phyloP scores from a whole-genome alignment of 2,329 filamentous ascomycete species.

The Westerdykella sp. region DNA sequence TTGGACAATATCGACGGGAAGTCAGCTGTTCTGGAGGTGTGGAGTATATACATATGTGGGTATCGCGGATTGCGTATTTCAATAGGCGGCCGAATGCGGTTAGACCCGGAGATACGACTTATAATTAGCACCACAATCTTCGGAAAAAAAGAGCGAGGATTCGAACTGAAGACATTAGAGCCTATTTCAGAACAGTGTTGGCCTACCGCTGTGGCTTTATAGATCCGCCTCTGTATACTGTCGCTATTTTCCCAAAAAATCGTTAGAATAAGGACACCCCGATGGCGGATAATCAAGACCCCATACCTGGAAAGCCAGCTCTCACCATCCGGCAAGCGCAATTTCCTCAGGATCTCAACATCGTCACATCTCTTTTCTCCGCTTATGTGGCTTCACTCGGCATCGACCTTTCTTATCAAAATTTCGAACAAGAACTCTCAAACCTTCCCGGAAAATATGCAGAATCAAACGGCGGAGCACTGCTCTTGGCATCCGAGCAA shows the following conservation, averaged over 20 bases:
- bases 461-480: slow-evolving; percentile 39
- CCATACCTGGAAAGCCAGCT: not conserved
- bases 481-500: slow-evolving; percentile 42
- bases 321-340: slow-evolving; percentile 24
- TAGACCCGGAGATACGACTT: too few relatives aligned
- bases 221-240: not conserved
- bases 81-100: too few relatives aligned
- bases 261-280: not conserved
- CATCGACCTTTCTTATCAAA: slow-evolving; percentile 53
- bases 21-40: too few relatives aligned
- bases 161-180: too few relatives aligned
- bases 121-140: too few relatives aligned
- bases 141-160: too few relatives aligned
- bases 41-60: too few relatives aligned
- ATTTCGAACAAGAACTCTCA: slow-evolving; percentile 49
- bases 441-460: slow-evolving; percentile 52
- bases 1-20: too few relatives aligned
- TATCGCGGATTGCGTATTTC: too few relatives aligned
- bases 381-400: slow-evolving; percentile 41
- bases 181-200: too few relatives aligned
- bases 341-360: slow-evolving; percentile 39
- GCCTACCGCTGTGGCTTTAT: too few relatives aligned
- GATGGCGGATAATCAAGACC: not conserved
- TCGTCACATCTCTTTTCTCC: slow-evolving; percentile 33
- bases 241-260: not conserved